Conservation (phyloP, 768 basidiomycete genomes). For the Russula abietina region DNA sequence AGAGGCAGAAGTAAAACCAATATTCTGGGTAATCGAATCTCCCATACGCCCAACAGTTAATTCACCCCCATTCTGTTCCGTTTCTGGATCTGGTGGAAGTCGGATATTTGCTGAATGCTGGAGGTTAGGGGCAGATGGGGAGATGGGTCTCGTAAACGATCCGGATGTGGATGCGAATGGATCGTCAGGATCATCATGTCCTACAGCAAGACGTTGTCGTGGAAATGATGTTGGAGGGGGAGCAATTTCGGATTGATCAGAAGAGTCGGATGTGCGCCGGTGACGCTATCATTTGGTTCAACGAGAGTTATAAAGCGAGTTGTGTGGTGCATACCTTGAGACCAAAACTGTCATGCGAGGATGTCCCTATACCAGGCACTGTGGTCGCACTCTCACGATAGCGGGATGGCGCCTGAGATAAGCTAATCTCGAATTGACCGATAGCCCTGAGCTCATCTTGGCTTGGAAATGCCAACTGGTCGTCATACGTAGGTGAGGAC, state of each 20-base stretch:
- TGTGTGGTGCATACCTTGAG: background rate
- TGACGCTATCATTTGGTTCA: background rate
- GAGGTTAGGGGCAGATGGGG: background rate
- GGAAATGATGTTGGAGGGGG: background rate
- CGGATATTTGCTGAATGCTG: background rate
- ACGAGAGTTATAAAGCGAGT: background rate
- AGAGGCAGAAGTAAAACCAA: constrained; percentile 15
- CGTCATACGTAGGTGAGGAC: constrained; percentile 57
- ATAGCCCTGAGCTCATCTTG: constrained; percentile 32
- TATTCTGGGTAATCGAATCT: background rate
- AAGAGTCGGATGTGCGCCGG: background rate
- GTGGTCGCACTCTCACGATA: background rate
- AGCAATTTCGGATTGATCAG: background rate
- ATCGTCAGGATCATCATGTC: constrained; percentile 7
- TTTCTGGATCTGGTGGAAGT: background rate
- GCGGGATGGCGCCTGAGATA: constrained; percentile 6
- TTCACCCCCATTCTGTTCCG: background rate
- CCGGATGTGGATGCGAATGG: constrained; percentile 15
- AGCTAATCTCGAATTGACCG: constrained; percentile 3
- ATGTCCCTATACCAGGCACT: background rate
- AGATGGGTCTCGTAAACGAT: background rate
- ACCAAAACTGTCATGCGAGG: background rate
- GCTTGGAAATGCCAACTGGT: constrained; percentile 36
- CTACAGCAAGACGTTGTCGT: background rate
- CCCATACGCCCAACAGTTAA: background rate